Percentiles rank a stretch among this genome's conserved stretches.
These are phyloP conservation scores for Spiraea crenata DNA, from an alignment of 331 rosid species.

Conservation along the genomic window DNA sequence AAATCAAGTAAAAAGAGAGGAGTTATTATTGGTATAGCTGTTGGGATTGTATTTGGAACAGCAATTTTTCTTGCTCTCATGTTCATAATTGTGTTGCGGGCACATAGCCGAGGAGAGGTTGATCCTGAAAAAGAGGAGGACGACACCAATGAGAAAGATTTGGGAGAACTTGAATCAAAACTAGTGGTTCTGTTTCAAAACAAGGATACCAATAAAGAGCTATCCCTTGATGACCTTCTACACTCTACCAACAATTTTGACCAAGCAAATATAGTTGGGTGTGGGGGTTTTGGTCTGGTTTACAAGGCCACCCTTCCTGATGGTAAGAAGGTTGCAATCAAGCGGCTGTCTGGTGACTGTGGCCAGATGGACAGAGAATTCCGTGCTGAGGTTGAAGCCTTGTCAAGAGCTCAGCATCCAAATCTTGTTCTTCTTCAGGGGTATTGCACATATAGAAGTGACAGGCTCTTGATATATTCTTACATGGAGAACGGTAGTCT, in stretches of 20 bases:
- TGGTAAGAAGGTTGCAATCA: constrained; percentile 37
- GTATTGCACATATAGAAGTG: constrained; percentile 31
- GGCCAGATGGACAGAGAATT: constrained; percentile 46
- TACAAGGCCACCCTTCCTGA: constrained; percentile 39
- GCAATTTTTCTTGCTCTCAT: constrained; percentile 22
- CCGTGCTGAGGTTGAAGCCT: constrained; percentile 37
- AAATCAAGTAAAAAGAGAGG: constrained; percentile 18
- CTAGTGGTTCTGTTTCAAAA: constrained; percentile 33
- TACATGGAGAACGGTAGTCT: constrained; percentile 42
- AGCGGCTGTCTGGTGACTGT: constrained; percentile 36
- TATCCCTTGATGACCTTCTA: constrained; percentile 30
- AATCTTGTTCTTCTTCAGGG: constrained; percentile 39
- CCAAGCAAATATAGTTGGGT: constrained; percentile 33
- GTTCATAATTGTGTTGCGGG: constrained; percentile 28
- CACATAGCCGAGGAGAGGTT: constrained; percentile 28
- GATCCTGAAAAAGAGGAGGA: constrained; percentile 36
- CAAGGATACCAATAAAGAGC: constrained; percentile 31
- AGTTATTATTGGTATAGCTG: constrained; percentile 25
- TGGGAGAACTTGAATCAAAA: constrained; percentile 34
- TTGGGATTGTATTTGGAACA: constrained; percentile 29
- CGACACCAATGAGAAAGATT: constrained; percentile 15
- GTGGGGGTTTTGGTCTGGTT: constrained; percentile 40
- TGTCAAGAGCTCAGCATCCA: constrained; percentile 42
- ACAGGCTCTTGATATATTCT: constrained; percentile 38
- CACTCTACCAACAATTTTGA: constrained; percentile 33